Conservation (phyloP, 805 yeast genomes). For the Starmerella apicola region DNA sequence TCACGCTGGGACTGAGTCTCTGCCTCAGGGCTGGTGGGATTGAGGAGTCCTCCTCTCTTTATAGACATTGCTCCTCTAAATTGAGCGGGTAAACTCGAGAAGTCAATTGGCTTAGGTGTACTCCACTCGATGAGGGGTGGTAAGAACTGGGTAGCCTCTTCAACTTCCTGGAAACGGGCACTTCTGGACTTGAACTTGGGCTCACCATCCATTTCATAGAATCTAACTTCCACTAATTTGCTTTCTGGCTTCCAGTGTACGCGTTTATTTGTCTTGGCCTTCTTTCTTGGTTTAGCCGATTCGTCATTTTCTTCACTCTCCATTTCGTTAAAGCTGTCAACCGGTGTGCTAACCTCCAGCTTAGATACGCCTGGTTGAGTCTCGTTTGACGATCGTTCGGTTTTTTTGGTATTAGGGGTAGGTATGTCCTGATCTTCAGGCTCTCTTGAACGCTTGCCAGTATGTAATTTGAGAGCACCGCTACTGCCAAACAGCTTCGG, state of each 20-base stretch:
- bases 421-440: neutral
- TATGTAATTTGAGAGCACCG: constrained; percentile 10
- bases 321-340: no score
- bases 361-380: neutral
- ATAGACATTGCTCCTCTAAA: constrained; percentile 20
- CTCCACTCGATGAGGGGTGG: constrained; percentile 19
- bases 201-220: constrained; percentile 22
- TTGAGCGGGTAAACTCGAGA: constrained; percentile 9
- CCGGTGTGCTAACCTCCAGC: neutral
- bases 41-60: constrained; percentile 25
- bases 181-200: constrained; percentile 18
- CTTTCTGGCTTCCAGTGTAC: constrained; percentile 26
- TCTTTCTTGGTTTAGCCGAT: constrained; percentile 12
- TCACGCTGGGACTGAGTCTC: constrained; percentile 22
- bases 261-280: constrained; percentile 15
- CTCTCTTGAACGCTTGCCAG: constrained; percentile 12
- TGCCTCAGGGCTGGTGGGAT: constrained; percentile 23
- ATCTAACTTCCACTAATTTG: constrained; percentile 25
- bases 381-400: neutral
- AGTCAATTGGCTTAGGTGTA: constrained; percentile 19
- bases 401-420: neutral
- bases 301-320: neutral
- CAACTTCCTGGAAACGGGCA: constrained; percentile 16
- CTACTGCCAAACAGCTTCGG: constrained; percentile 12
- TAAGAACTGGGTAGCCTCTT: constrained; percentile 12